Percentiles rank a stretch among this genome's conserved stretches.
Conservation (phyloP, 306 rosid species). For the Fragaria nilgerrensis region DNA sequence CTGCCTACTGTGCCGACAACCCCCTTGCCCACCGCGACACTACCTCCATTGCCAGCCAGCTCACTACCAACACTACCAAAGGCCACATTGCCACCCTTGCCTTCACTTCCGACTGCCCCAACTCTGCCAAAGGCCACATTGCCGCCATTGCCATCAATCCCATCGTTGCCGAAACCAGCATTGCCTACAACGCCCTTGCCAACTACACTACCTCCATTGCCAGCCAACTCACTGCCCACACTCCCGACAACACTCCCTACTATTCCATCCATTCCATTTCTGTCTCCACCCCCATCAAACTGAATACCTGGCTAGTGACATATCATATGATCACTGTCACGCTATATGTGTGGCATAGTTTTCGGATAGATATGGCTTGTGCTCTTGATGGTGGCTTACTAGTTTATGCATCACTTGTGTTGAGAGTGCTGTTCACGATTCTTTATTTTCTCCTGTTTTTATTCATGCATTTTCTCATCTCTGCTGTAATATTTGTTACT, state of each 20-base stretch:
- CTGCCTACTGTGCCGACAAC: slow-evolving; percentile 7
- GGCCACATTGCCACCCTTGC: slow-evolving; percentile 13
- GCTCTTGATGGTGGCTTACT: neutral
- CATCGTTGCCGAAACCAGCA: slow-evolving; percentile 5
- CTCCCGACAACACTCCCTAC: slow-evolving; percentile 13
- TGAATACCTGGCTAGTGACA: neutral
- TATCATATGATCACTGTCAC: neutral
- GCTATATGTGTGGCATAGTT: neutral
- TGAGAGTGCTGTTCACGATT: neutral
- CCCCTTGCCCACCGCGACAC: neutral
- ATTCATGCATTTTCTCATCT: neutral
- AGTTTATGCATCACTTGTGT: neutral
- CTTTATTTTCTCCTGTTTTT: neutral
- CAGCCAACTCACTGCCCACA: slow-evolving; percentile 14
- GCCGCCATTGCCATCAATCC: slow-evolving; percentile 16
- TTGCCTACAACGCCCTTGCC: slow-evolving; percentile 2
- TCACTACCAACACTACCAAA: slow-evolving; percentile 18
- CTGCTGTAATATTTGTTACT: neutral
- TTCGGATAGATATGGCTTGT: neutral
- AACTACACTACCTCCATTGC: slow-evolving; percentile 10
- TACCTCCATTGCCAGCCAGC: slow-evolving; percentile 18
- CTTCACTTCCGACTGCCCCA: slow-evolving; percentile 8
- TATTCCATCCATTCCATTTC: slow-evolving; percentile 11
- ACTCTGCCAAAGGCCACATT: slow-evolving; percentile 17
- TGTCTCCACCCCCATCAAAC: slow-evolving; percentile 20